Evolutionary conservation across 2,329 filamentous ascomycete species (phyloP).

Genomic region (Albophoma yamanashiensis): DNA sequence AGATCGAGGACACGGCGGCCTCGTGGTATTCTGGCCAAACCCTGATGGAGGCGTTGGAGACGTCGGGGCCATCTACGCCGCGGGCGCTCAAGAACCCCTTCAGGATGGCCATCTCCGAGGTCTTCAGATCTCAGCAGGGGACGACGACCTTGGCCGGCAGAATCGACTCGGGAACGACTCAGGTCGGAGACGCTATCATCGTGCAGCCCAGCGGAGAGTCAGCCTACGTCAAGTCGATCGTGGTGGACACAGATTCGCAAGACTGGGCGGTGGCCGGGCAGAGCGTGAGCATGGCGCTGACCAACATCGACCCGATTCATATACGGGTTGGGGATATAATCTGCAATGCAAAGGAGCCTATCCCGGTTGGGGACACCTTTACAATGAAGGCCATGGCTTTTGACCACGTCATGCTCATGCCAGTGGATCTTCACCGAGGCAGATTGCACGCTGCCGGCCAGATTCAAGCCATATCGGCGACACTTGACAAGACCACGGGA

Average conservation of each 20-base stretch:
- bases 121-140: conserved; percentile 73
- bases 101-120: conserved; percentile 77
- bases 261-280: conserved; percentile 94
- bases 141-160: conserved; percentile 79
- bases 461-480: conserved; percentile 60
- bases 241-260: conserved; percentile 59
- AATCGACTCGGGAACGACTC: conserved; percentile 73
- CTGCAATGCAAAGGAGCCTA: conserved; percentile 58
- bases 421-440: conserved; percentile 80
- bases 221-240: conserved; percentile 71
- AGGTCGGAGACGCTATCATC: conserved; percentile 70
- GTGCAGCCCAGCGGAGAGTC: conserved; percentile 74
- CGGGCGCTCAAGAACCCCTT: conserved; percentile 69
- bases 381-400: conserved; percentile 81
- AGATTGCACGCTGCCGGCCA: conserved; percentile 68
- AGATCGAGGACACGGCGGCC: conserved; percentile 42
- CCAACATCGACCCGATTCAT: conserved; percentile 75
- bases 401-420: conserved; percentile 80
- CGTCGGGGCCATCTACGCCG: conserved; percentile 56
- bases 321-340: conserved; percentile 77
- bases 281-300: conserved; percentile 73
- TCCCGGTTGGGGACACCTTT: conserved; percentile 62
- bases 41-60: conserved; percentile 74
- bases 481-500: conserved; percentile 70
- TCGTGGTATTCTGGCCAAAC: conserved; percentile 76